Base-by-base conservation (phyloP, 768 basidiomycete species). In the Favolaschia claudopus region DNA sequence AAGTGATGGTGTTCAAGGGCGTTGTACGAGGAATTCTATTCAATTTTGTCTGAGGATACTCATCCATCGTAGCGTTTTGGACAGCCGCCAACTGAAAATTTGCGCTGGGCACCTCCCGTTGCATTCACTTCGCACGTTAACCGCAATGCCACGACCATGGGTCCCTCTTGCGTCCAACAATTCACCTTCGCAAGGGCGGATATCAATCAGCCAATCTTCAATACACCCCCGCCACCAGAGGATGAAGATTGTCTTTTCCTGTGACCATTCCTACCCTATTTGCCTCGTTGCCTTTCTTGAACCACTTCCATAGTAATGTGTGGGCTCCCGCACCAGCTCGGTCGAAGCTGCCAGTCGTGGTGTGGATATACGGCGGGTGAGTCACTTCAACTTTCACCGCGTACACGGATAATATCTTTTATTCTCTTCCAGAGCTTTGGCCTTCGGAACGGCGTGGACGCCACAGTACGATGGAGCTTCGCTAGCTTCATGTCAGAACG, bases 301-400 rank as follows among this genome's bases (percentile, higher is more conserved):
- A 25, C 4, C 42, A 10, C 5, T 14, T 24, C 27, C 29, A 36
- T 32, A 56, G 55, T 29, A 56, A 56, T 22, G 55, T 56, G 5
- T 56, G 55, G 55, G 55, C 55, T 12, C 55, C 55, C 15, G 31
- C 42, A 17, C 15, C 25, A 6, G n/a, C 25, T 17, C 36, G 20
- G 24, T 15, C 12, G 12, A 37, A 31, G 8, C 29, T 45, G 19
- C 55, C 55, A 22, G 55, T 56, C 12, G 12, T 47, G 4, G n/a
- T 56, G 27, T 56, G 55, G 55, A 56, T 56, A 17, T 56, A 47
- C 34, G 55, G 55, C 20, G 55, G 55, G 55, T 56, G 27, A 36
- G 53, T 40, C 7, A 28, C 24, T 40, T 40, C 9, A 40, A 44
- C 25, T 28, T 34, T 24, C 28, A n/a, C 20, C 19, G 15, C 31